Base-by-base conservation (phyloP, 352 stramenopile genomes). In the Pythium insidiosum region DNA sequence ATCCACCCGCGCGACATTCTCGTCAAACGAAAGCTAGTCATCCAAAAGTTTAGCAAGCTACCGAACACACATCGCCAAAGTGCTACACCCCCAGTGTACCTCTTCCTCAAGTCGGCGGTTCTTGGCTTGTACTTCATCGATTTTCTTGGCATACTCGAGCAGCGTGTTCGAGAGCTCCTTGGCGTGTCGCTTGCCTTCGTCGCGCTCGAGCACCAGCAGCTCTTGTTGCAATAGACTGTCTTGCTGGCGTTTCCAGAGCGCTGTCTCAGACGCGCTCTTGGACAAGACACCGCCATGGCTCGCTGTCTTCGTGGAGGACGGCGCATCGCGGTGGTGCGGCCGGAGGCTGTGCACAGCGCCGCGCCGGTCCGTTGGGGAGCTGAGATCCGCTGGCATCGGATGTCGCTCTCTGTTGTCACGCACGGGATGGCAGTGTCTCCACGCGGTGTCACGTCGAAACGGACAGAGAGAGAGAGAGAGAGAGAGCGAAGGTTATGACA, bases 21-120 rank as follows among this genome's bases (percentile, higher is more conserved):
- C 63, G 42, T 92, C 76, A 41, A 92, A 88, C 31, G 78, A 74
- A 4, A 89, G 63, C 79, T 90, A 41, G n/a, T n/a, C n/a, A n/a
- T n/a, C n/a, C n/a, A 6, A 26, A 21, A 1, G 22, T 47, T 33
- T 33, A 15, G 15, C 28, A 33, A 33, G 28, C 28, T 33, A 15
- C 28, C 28, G 28, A 9, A 33, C 28, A n/a, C n/a, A n/a, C n/a
- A n/a, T n/a, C n/a, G n/a, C n/a, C n/a, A n/a, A n/a, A n/a, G n/a
- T n/a, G n/a, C n/a, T n/a, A n/a, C 13, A 28, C 2, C 19, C 15
- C 23, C 22, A 15, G 19, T 30, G 10, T 46, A 85, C 78, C 68
- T 92, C 74, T 56, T 88, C 62, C 48, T 88, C 76, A 5, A 92
- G 61, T 9, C 70, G 69, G 1, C 74, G 63, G 45, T 92, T 92